These are phyloP conservation scores for Oldenlandia corymbosa DNA, from an alignment of 257 asterid species.

Conservation along the genomic window DNA sequence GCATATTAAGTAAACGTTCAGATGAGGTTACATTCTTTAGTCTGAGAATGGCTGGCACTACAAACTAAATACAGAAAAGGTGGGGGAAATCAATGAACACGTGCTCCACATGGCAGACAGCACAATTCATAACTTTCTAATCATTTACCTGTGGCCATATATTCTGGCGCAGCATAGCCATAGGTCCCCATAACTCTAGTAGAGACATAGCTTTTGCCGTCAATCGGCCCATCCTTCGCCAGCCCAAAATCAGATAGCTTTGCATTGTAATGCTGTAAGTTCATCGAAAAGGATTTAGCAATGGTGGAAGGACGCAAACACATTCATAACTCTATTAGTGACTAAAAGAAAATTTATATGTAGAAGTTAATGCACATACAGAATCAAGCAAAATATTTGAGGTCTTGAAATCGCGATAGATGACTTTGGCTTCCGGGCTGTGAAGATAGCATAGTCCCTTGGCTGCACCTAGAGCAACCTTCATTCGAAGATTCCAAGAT, in stretches of 20 bases:
- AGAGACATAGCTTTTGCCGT: constrained; percentile 39
- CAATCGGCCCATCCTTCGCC: constrained; percentile 43
- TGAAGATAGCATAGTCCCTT: constrained; percentile 43
- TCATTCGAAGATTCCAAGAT: constrained; percentile 41
- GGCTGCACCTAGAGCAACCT: constrained; percentile 40
- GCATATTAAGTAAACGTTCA: not conserved
- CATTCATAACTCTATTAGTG: not conserved
- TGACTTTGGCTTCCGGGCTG: constrained; percentile 41
- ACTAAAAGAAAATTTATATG: not conserved
- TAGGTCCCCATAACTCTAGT: constrained; percentile 46
- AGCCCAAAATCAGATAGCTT: constrained; percentile 47
- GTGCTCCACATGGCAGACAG: not conserved
- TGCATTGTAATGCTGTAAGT: constrained; percentile 34
- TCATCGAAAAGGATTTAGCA: not conserved
- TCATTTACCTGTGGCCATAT: constrained; percentile 36
- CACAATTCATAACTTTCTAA: not conserved
- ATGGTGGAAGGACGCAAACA: not conserved
- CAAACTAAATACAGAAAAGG: not conserved
- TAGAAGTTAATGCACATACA: constrained; percentile 21
- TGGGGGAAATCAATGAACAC: not conserved
- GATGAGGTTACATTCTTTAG: not conserved
- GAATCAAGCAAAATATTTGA: constrained; percentile 40
- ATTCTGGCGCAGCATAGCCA: constrained; percentile 48
- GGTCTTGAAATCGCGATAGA: constrained; percentile 42
- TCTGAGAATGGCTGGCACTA: not conserved